Evolutionary conservation across 352 stramenopile species (phyloP).

Genomic region (Aphanomyces euteiches): DNA sequence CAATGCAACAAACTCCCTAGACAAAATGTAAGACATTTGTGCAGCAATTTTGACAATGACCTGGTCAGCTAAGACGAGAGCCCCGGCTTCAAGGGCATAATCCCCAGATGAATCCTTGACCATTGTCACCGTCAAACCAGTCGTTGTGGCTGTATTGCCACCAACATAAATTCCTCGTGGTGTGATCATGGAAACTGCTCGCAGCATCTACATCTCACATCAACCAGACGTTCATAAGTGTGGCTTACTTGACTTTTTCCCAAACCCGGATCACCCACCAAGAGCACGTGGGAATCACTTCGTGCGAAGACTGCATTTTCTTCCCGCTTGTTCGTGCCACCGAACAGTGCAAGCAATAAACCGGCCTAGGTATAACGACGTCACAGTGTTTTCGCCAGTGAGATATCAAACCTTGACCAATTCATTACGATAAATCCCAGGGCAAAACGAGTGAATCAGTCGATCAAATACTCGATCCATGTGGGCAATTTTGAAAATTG

Average conservation of each 20-base stretch:
- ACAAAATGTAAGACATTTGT: neutral
- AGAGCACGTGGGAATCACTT: conserved; percentile 93
- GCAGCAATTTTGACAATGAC: neutral
- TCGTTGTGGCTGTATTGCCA: conserved; percentile 95
- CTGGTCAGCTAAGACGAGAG: conserved; percentile 91
- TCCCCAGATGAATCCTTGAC: conserved; percentile 91
- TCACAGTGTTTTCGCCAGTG: neutral
- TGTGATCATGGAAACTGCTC: conserved; percentile 86
- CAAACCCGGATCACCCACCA: conserved; percentile 94
- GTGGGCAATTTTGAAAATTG: conserved; percentile 87
- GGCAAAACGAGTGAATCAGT: conserved; percentile 93
- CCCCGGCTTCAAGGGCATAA: conserved; percentile 89
- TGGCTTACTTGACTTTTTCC: conserved; percentile 87
- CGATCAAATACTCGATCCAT: conserved; percentile 91
- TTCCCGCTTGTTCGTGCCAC: conserved; percentile 80
- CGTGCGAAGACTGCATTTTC: conserved; percentile 73
- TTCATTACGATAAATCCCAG: conserved; percentile 96
- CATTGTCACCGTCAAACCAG: conserved; percentile 95
- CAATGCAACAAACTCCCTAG: conserved; percentile 94
- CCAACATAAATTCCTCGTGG: conserved; percentile 95
- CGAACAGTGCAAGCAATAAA: conserved; percentile 93
- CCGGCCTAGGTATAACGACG: conserved; percentile 47
- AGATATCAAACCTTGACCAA: conserved; percentile 84
- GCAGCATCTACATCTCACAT: conserved; percentile 72
- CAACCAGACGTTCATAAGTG: conserved; percentile 19